phyloP scores from a whole-genome alignment of 495 filamentous ascomycete species.

The Elasticomyces elasticus region DNA sequence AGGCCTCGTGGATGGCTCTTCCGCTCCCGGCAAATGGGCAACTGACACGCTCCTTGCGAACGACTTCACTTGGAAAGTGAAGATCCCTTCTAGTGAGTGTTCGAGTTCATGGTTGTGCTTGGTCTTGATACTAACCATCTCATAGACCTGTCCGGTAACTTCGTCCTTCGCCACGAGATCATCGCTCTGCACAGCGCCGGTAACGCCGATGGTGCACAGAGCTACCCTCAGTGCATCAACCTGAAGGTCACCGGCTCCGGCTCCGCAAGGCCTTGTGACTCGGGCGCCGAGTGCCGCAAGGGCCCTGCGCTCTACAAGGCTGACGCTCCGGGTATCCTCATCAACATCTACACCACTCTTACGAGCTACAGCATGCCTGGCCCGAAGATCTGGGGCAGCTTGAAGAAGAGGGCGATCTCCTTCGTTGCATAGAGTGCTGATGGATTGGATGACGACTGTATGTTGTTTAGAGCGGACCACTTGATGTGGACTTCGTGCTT shows the following conservation, averaged over 20 bases:
- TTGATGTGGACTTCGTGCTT: neutral
- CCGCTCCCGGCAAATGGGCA: slow-evolving; percentile 52
- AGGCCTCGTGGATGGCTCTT: slow-evolving; percentile 46
- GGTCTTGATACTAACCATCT: neutral
- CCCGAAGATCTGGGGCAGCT: slow-evolving; percentile 1
- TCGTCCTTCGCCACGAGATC: slow-evolving; percentile 72
- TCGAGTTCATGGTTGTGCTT: neutral
- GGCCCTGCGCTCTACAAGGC: neutral
- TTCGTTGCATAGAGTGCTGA: neutral
- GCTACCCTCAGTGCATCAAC: slow-evolving; percentile 73
- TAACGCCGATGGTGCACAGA: slow-evolving; percentile 56
- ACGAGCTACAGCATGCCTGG: slow-evolving; percentile 8
- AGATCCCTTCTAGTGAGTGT: slow-evolving; percentile 43
- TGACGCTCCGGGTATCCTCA: neutral
- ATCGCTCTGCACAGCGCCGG: slow-evolving; percentile 64
- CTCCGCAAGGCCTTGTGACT: neutral
- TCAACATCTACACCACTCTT: slow-evolving; percentile 7
- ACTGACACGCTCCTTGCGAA: slow-evolving; percentile 55
- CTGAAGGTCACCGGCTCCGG: slow-evolving; percentile 56
- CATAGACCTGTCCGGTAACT: slow-evolving; percentile 46
- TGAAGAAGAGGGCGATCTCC: neutral
- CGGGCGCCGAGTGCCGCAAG: neutral
- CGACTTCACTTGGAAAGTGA: slow-evolving; percentile 60
- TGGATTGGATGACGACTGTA: neutral
- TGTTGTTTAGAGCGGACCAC: neutral